Evolutionary conservation across 2,329 filamentous ascomycete species (phyloP), one percentile per base, ranked within the genome.

Genomic region (Fusarium sp.): DNA sequence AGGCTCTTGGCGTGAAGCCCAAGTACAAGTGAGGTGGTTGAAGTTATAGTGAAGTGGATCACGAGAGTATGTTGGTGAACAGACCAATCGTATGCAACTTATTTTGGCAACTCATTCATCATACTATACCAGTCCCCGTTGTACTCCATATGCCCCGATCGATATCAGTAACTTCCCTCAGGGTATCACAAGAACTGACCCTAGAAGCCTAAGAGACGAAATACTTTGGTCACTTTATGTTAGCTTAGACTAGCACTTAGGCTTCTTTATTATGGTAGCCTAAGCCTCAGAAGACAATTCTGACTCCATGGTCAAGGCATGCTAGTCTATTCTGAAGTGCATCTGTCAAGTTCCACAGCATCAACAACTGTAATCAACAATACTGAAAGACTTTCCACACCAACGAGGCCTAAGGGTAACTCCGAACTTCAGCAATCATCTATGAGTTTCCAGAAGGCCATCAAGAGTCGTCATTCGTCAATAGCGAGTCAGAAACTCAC

Each of bases 1-100:
- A 79, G 71, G 72, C 58, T 31, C 64, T 83, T 49, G 80, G 79
- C 1, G 69, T 82, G 61, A 64, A 75, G 61, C 72, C 78, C 1
- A 76, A 76, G 23, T 67, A 73, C 56, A 73, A 72, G 59, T 69
- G 23, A 58, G 14, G 31, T 13, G 23, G n/a, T 44, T n/a, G 16
- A 46, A 21, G 18, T 10, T 28, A 25, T 41, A 14, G 12, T n/a
- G 14, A 28, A 41, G 49, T 51, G 49, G 49, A 41, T 11, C 49
- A 2, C 4, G 23, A 51, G 41, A 51, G 34, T 41, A 26, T 21
- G 49, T 28, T 18, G 25, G 18, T 26, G 18, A 16, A 6, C 6
- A 19, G 48, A 26, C 49, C 30, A 50, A 51, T 51, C 19, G 34
- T 26, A 51, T 12, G 31, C 23, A 18, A 41, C 21, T 7, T 26